These are phyloP conservation scores for Phaeolepiota aurea DNA, from an alignment of 768 basidiomycete genomes.

Conservation along the genomic window DNA sequence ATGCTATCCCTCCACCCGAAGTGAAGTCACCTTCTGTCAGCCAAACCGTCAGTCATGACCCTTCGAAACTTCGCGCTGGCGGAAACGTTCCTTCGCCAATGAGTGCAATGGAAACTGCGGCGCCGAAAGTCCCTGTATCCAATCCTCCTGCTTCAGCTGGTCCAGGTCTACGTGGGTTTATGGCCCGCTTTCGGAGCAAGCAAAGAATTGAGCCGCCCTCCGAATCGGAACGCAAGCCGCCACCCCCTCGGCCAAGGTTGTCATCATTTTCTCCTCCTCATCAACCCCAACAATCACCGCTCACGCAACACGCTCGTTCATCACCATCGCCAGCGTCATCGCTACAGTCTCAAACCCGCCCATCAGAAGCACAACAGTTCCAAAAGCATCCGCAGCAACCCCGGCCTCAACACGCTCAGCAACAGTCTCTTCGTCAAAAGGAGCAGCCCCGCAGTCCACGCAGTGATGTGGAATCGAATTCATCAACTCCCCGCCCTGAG, in stretches of 20 bases:
- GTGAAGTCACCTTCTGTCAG: conserved; percentile 25
- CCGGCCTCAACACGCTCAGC: background rate
- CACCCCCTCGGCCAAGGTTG: conserved; percentile 20
- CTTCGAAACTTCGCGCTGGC: conserved; percentile 25
- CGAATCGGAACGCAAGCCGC: conserved; percentile 17
- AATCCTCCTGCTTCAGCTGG: conserved; percentile 66
- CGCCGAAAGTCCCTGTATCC: conserved; percentile 46
- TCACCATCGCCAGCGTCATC: conserved; percentile 17
- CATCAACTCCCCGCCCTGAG: background rate
- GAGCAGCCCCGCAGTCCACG: background rate
- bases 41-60: conserved; percentile 34
- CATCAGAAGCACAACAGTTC: background rate
- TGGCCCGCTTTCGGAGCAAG: conserved; percentile 66
- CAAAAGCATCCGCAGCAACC: background rate
- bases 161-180: conserved; percentile 73
- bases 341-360: background rate
- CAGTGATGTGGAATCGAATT: background rate
- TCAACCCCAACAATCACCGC: conserved; percentile 5
- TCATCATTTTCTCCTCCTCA: conserved; percentile 13
- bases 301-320: conserved; percentile 9
- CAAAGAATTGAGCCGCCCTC: conserved; percentile 26
- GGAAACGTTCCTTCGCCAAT: conserved; percentile 20
- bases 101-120: conserved; percentile 42
- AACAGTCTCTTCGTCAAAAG: background rate
- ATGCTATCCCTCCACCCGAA: conserved; percentile 38